Conservation (phyloP, 2,329 filamentous ascomycete genomes). For the Aspergillus sp. region DNA sequence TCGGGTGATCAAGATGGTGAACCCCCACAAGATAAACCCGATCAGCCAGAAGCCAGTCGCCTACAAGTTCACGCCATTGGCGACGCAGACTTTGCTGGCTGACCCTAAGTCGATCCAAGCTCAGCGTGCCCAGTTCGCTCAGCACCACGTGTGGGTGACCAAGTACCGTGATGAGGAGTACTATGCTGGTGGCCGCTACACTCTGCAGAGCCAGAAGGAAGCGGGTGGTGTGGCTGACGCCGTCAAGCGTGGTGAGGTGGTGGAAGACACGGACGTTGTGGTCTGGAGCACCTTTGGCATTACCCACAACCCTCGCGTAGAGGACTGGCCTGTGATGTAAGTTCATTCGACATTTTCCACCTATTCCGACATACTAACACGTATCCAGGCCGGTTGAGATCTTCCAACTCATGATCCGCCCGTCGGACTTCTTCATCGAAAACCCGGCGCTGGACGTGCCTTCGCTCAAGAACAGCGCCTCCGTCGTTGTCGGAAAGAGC, state of each 20-base stretch:
- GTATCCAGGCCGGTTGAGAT: conserved; percentile 32
- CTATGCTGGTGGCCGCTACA: conserved; percentile 55
- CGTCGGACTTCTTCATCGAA: conserved; percentile 53
- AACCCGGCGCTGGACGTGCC: conserved; percentile 56
- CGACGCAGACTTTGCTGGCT: conserved; percentile 58
- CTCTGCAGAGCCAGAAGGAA: conserved; percentile 49
- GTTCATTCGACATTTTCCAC: conserved; percentile 1
- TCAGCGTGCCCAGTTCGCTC: conserved; percentile 53
- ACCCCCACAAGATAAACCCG: conserved; percentile 50
- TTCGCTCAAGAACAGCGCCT: conserved; percentile 34
- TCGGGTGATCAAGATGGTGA: conserved; percentile 58
- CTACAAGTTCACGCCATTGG: conserved; percentile 56
- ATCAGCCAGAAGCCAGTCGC: conserved; percentile 53
- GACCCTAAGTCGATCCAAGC: conserved; percentile 52
- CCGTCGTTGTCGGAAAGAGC: conserved; percentile 23
- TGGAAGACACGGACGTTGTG: conserved; percentile 42
- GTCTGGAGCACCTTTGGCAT: conserved; percentile 46
- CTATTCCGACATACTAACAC: conserved; percentile 8
- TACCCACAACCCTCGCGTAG: conserved; percentile 44
- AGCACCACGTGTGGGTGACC: conserved; percentile 56
- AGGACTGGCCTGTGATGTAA: conserved; percentile 46
- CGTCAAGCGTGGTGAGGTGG: conserved; percentile 29
- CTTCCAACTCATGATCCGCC: conserved; percentile 44
- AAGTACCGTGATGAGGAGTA: conserved; percentile 51
- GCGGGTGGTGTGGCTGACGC: conserved; percentile 33